Evolutionary conservation across 768 basidiomycete genomes (phyloP), one percentile per base, ranked within the genome.

Genomic region (Lactarius trivialis): DNA sequence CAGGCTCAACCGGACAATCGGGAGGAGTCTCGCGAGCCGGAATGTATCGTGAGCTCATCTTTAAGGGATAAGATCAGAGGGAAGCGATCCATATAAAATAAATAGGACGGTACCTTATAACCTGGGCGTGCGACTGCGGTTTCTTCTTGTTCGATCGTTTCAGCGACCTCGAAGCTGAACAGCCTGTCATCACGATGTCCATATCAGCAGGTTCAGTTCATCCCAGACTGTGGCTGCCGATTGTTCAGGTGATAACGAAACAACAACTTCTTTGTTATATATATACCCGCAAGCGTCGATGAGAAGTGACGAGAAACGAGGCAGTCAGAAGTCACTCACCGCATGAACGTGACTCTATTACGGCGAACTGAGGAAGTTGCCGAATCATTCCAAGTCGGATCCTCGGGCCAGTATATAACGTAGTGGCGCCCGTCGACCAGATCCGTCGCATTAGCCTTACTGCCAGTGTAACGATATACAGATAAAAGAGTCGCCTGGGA

Each of bases 291-390:
- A 34, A 43, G 3, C 36, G 14, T 21, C 12, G 0, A 45, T 24
- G 43, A 50, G 8, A 7, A n/a, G n/a, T 41, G 21, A 34, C 2
- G 48, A 8, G 15, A 24, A 7, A 56, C 14, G 15, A 19, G 21
- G 39, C 41, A 50, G 49, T 32, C 17, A 62, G 11, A 56, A 15
- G 26, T 19, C 24, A 21, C 71, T 39, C 69, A 81, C 85, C 85
- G 71, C 82, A 86, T 85, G 66, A 86, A 86, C 0, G 84, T 82
- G 4, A 80, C 73, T 4, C 85, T 76, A 70, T 85, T 86, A 12
- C 79, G 77, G 24, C 75, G 68, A 54, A 81, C 76, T 3, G 81
- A 72, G 2, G 77, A 72, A 12, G 71, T 53, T 0, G 81, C 78
- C 8, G 74, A 71, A 68, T 85, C 82, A 52, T 79, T 70, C 85